Conservation (phyloP, 805 yeast genomes). For the Metschnikowia bowlesiae region DNA sequence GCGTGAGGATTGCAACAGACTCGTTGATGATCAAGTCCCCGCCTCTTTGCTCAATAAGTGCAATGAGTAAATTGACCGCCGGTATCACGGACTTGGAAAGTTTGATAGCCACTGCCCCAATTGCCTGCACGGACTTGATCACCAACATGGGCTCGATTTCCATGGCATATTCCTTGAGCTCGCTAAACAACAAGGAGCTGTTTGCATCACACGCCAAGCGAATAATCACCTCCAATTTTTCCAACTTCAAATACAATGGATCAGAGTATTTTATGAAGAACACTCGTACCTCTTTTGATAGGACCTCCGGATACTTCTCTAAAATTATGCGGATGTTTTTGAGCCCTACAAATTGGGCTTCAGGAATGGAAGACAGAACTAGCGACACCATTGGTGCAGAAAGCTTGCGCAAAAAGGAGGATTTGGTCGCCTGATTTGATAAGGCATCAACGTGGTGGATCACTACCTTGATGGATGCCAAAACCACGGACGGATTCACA, state of each 20-base stretch:
- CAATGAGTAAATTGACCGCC: slow-evolving; percentile 57
- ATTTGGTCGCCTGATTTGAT: slow-evolving; percentile 30
- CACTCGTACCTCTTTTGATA: slow-evolving; percentile 76
- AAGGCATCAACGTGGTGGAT: slow-evolving; percentile 59
- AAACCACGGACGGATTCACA: slow-evolving; percentile 91
- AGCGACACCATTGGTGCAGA: slow-evolving; percentile 84
- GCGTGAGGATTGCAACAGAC: slow-evolving; percentile 57
- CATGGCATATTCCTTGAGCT: slow-evolving; percentile 75
- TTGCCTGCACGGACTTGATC: slow-evolving; percentile 56
- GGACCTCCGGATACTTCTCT: slow-evolving; percentile 79
- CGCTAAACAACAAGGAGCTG: slow-evolving; percentile 56
- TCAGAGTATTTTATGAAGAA: slow-evolving; percentile 87
- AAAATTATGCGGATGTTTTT: slow-evolving; percentile 85
- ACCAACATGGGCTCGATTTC: slow-evolving; percentile 83
- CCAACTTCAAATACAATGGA: slow-evolving; percentile 73
- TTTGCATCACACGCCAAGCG: slow-evolving; percentile 62
- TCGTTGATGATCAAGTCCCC: slow-evolving; percentile 60
- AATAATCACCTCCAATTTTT: slow-evolving; percentile 70
- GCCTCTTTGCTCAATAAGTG: slow-evolving; percentile 55
- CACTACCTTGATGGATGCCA: slow-evolving; percentile 77
- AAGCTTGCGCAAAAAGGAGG: slow-evolving; percentile 57
- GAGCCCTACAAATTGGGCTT: slow-evolving; percentile 89
- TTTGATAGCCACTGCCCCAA: slow-evolving; percentile 70
- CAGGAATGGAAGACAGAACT: slow-evolving; percentile 79
- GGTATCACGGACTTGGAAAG: slow-evolving; percentile 49